Evolutionary conservation across 1,284 basidiomycete genomes (phyloP).

Genomic region (Melanopsichium pennsylvanicum): DNA sequence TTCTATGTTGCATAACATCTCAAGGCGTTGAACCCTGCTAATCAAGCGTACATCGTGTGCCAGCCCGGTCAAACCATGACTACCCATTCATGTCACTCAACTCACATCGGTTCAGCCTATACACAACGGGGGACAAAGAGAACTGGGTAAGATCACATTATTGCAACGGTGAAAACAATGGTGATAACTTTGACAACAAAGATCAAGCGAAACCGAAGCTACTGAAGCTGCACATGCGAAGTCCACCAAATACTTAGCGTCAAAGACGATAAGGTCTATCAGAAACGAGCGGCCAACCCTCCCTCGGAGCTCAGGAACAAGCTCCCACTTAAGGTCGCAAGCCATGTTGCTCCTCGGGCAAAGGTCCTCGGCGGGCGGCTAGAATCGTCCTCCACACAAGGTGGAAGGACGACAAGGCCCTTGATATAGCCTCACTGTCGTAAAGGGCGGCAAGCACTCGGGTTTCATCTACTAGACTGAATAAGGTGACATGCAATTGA

Average conservation of each 20-base stretch:
- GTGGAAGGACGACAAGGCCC: constrained; percentile 43
- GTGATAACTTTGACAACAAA: too few relatives aligned
- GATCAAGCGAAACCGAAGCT: background rate
- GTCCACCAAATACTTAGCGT: constrained; percentile 8
- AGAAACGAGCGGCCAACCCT: constrained; percentile 63
- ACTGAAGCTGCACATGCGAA: constrained; percentile 8
- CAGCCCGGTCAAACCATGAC: too few relatives aligned
- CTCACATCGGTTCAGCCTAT: too few relatives aligned
- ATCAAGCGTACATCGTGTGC: too few relatives aligned
- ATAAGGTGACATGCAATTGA: constrained; percentile 63
- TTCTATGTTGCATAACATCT: too few relatives aligned
- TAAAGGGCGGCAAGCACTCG: constrained; percentile 60
- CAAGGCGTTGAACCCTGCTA: too few relatives aligned
- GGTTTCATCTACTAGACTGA: constrained; percentile 63
- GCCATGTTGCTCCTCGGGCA: constrained; percentile 57
- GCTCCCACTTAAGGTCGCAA: constrained; percentile 59
- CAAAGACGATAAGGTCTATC: constrained; percentile 47
- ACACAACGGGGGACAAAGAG: too few relatives aligned
- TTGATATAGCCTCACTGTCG: constrained; percentile 58
- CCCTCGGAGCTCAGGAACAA: constrained; percentile 61
- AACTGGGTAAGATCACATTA: constrained; percentile 6
- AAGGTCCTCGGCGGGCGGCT: constrained; percentile 63
- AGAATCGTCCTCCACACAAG: constrained; percentile 41
- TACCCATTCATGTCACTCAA: too few relatives aligned
- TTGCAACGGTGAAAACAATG: constrained; percentile 11